Evolutionary conservation across 2,329 filamentous ascomycete genomes (phyloP).

Genomic region (Fusarium piperis): DNA sequence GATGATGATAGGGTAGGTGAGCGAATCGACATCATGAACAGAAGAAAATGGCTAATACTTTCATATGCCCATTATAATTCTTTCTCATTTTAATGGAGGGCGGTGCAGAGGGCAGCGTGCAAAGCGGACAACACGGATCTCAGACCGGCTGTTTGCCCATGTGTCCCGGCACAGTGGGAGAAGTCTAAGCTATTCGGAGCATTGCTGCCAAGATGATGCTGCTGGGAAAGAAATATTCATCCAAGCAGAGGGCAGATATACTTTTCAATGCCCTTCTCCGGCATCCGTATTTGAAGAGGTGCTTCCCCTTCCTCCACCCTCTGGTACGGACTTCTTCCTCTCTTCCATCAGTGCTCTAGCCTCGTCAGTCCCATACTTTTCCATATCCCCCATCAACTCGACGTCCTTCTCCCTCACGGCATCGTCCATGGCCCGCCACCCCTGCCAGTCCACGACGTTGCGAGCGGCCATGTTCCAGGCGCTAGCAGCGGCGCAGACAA

Average conservation of each 20-base stretch:
- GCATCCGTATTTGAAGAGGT: not conserved
- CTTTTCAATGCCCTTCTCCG: not conserved
- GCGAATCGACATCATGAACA: no score
- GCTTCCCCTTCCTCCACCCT: constrained; percentile 20
- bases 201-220: not conserved
- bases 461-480: constrained; percentile 50
- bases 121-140: not conserved
- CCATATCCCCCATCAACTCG: constrained; percentile 36
- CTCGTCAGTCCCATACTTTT: constrained; percentile 28
- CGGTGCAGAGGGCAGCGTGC: not conserved
- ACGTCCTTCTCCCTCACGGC: constrained; percentile 43
- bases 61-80: no score
- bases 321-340: constrained; percentile 20
- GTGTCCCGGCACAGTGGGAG: not conserved
- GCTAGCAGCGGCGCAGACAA: constrained; percentile 50
- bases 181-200: not conserved
- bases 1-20: no score
- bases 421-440: constrained; percentile 41
- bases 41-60: no score
- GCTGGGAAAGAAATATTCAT: not conserved
- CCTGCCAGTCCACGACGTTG: constrained; percentile 50
- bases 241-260: not conserved
- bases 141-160: not conserved
- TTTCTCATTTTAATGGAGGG: no score
- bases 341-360: constrained; percentile 27